These are phyloP conservation scores for Nematocida major DNA, from an alignment of 371 early-diverging fungal species.

Conservation along the genomic window DNA sequence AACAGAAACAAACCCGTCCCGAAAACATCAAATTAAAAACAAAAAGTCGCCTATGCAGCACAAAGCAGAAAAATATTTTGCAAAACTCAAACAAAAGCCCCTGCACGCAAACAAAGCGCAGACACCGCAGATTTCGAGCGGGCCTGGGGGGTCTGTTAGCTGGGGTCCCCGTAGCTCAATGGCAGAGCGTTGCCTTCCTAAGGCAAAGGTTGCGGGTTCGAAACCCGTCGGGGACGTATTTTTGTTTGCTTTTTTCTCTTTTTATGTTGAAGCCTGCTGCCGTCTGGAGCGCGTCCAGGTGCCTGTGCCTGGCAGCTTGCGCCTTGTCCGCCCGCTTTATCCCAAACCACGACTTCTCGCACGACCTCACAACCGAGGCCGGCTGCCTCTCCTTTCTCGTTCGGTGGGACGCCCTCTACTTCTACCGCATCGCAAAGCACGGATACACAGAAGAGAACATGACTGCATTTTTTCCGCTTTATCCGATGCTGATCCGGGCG, in stretches of 20 bases:
- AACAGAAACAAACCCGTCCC: too few species aligned
- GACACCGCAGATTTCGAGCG: too few species aligned
- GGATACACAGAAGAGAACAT: slow-evolving; percentile 79
- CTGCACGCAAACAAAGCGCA: too few species aligned
- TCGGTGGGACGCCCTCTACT: slow-evolving; percentile 84
- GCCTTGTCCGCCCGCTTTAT: slow-evolving; percentile 23
- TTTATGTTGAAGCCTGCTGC: neutral
- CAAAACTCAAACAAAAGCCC: neutral
- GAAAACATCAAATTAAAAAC: too few species aligned
- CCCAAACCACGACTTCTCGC: slow-evolving; percentile 55
- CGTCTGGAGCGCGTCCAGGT: slow-evolving; percentile 24
- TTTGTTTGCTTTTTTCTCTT: neutral
- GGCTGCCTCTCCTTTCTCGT: slow-evolving; percentile 67
- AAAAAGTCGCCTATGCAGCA: too few species aligned
- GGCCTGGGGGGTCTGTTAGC: neutral
- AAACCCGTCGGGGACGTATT: slow-evolving; percentile 56
- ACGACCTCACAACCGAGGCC: slow-evolving; percentile 64
- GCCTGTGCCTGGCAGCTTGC: neutral
- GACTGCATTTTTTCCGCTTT: slow-evolving; percentile 79
- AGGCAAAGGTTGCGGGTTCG: slow-evolving; percentile 62
- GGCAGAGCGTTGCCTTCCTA: slow-evolving; percentile 63
- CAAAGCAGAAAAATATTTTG: too few species aligned
- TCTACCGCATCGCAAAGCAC: slow-evolving; percentile 71
- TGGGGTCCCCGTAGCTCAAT: slow-evolving; percentile 58
- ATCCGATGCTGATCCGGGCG: slow-evolving; percentile 68